Base-by-base conservation (phyloP, 148 eudicot genomes). In the Silene latifolia region DNA sequence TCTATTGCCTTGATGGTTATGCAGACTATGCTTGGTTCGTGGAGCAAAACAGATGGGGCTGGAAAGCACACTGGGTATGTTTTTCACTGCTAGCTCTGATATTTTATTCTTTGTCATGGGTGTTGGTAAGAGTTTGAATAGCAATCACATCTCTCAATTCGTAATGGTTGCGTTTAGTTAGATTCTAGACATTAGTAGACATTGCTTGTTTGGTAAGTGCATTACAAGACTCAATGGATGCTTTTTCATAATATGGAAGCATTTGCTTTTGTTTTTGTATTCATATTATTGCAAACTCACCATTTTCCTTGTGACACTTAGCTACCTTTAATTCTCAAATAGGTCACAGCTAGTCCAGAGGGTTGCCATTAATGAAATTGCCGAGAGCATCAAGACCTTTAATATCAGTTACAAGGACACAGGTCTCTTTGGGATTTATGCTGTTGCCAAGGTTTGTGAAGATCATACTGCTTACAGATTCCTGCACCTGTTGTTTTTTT, bases 11-110 rank as follows among this genome's bases (percentile, higher is more conserved):
- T 89, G 61, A 82, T 84, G 93, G 89, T 89, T 72, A 78, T 89
- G 75, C 87, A 87, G 80, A 67, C 75, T 20, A 85, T 89, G 89
- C 75, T 89, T 59, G 93, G 93, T 32, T 82, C 89, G 58, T 89
- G 89, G 89, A 81, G 74, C 81, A 87, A 84, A 82, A 79, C 8
- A 24, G 80, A 79, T n/a, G 86, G 80, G 32, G 76, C 81, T 29
- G 93, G 93, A 78, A 87, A 84, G 76, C 93, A 89, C 70, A 69
- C 35, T 21, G 93, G 93, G 93, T 89, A 46, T 57, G 88, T 82
- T 6, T 39, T 68, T 39, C 74, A 35, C 57, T 70, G 39, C 42
- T 21, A 7, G 44, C 46, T 39, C 42, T 42, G 27, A 62, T 70
- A 14, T 42, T 4, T 47, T 25, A 44, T 66, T 70, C 47, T 70